A percentile compares a stretch with the other conserved stretches of the same genome.
These are phyloP conservation scores for Firmiana major DNA, from an alignment of 345 rosid genomes.

Conservation along the genomic window DNA sequence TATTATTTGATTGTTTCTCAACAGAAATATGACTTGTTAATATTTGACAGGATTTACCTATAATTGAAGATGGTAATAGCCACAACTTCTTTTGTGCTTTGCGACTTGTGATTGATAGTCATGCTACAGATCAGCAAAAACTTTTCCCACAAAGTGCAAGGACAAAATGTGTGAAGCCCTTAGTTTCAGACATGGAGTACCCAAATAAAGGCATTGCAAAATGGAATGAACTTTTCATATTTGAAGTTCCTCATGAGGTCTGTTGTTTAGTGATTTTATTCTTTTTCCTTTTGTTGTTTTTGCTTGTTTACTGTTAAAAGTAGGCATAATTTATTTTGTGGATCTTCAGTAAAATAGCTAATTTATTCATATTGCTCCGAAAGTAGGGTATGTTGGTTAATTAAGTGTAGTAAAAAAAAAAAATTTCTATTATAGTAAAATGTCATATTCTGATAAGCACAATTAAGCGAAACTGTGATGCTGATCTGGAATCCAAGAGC, in stretches of 20 bases:
- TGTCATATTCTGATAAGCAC: neutral
- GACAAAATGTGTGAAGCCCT: conserved; percentile 91
- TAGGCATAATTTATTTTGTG: neutral
- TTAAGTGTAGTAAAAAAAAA: neutral
- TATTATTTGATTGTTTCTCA: conserved; percentile 3
- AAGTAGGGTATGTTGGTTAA: neutral
- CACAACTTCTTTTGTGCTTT: conserved; percentile 89
- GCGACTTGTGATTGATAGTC: conserved; percentile 78
- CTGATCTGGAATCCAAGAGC: neutral
- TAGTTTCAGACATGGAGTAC: conserved; percentile 34
- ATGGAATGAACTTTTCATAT: conserved; percentile 95
- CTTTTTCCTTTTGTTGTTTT: neutral
- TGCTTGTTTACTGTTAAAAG: neutral
- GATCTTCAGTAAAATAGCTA: neutral
- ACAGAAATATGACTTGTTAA: conserved; percentile 8
- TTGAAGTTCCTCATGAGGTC: conserved; percentile 93
- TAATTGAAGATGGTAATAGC: conserved; percentile 84
- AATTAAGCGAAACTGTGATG: neutral
- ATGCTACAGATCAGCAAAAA: conserved; percentile 81
- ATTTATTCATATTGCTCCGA: neutral
- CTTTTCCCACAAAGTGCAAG: conserved; percentile 96
- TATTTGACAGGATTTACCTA: conserved; percentile 68
- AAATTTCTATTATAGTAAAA: neutral
- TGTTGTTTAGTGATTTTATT: conserved; percentile 7
- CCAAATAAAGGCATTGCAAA: conserved; percentile 52